phyloP scores from a whole-genome alignment of 2,329 filamentous ascomycete genomes.

The Hymenoscyphus scutula region DNA sequence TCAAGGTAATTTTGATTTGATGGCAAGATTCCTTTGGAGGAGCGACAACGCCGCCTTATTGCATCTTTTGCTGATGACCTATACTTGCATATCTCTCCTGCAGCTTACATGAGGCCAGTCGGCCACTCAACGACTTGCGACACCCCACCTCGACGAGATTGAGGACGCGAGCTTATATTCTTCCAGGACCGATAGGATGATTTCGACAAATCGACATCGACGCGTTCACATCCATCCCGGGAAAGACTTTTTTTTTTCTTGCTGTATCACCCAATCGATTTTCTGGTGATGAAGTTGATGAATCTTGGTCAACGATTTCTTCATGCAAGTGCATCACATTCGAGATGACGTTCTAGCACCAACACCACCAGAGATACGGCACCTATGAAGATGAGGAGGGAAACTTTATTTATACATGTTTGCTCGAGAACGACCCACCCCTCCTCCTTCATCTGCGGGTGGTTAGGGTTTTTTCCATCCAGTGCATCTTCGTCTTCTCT shows the following conservation, averaged over 20 bases:
- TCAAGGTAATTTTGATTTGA: not conserved
- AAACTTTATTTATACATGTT: not conserved
- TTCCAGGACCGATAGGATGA: conserved; percentile 20
- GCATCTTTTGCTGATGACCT: conserved; percentile 5
- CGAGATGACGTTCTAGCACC: not conserved
- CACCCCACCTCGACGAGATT: conserved; percentile 10
- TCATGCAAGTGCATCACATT: not conserved
- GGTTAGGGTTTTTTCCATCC: not conserved
- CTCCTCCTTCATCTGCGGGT: not conserved
- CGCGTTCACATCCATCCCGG: not conserved
- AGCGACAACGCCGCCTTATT: conserved; percentile 4
- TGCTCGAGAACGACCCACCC: not conserved
- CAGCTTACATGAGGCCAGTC: conserved; percentile 11
- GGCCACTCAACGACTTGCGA: conserved; percentile 8
- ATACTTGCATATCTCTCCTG: conserved; percentile 9
- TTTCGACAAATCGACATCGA: not conserved
- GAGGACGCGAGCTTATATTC: conserved; percentile 5
- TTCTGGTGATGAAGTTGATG: not conserved
- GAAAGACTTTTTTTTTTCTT: not conserved
- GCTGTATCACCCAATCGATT: not conserved
- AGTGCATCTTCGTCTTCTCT: not conserved
- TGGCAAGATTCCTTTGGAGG: conserved; percentile 1
- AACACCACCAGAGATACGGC: not conserved
- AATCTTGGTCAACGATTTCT: not conserved
- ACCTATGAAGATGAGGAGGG: not conserved